Evolutionary conservation across 495 filamentous ascomycete species (phyloP).

Genomic region (Penicillium steckii): DNA sequence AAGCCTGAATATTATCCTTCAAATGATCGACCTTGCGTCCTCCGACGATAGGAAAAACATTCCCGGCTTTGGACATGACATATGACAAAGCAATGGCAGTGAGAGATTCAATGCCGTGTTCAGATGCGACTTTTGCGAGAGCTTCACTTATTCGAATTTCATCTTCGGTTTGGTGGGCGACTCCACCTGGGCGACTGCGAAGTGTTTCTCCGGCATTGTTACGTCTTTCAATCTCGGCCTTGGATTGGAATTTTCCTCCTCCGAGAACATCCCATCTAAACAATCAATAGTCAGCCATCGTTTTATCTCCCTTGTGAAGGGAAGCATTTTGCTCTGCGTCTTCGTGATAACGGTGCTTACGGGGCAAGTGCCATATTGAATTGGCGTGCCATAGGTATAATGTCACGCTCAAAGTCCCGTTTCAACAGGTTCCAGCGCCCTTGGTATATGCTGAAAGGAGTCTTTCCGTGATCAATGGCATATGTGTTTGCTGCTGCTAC

Average conservation of each 20-base stretch:
- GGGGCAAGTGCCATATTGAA: conserved; percentile 59
- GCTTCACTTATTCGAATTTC: conserved; percentile 45
- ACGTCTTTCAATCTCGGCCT: conserved; percentile 26
- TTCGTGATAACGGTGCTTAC: background rate
- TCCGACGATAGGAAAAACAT: conserved; percentile 72
- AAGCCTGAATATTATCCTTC: conserved; percentile 55
- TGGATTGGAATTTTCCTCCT: conserved; percentile 51
- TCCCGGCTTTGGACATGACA: conserved; percentile 64
- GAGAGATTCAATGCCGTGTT: conserved; percentile 44
- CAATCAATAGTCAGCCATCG: background rate
- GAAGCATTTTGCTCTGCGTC: background rate
- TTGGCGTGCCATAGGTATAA: conserved; percentile 54
- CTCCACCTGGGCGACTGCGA: conserved; percentile 7
- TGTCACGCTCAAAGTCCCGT: conserved; percentile 56
- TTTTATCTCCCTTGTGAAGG: too few relatives aligned
- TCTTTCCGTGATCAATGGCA: conserved; percentile 22
- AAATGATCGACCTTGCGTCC: conserved; percentile 60
- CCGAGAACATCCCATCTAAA: conserved; percentile 49
- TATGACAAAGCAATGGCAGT: conserved; percentile 67
- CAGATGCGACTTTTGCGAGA: conserved; percentile 51
- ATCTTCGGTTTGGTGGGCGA: conserved; percentile 28
- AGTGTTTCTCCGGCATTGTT: conserved; percentile 30
- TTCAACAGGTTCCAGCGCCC: conserved; percentile 19
- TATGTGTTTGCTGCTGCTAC: conserved; percentile 33
- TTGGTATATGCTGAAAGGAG: conserved; percentile 26